Evolutionary conservation across 768 basidiomycete genomes (phyloP).

Genomic region (Amanita polypyramis): DNA sequence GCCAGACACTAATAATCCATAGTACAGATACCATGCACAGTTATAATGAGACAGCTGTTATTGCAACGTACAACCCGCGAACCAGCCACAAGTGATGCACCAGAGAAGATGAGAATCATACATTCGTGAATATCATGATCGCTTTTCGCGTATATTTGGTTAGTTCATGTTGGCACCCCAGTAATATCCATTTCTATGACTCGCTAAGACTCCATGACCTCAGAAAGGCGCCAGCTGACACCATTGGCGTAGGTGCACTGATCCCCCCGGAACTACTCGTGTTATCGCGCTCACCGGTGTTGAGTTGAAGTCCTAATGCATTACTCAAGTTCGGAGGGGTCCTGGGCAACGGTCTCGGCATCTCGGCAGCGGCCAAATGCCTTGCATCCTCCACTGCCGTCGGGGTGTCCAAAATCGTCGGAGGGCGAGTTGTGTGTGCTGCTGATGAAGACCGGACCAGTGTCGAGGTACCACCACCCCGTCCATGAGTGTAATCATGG

Average conservation of each 20-base stretch:
- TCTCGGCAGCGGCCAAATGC: constrained; percentile 5
- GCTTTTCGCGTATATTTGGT: neutral
- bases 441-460: neutral
- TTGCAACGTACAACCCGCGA: neutral
- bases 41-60: neutral
- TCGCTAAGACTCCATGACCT: constrained; percentile 20
- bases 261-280: constrained; percentile 13
- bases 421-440: neutral
- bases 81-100: neutral
- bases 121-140: neutral
- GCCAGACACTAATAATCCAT: neutral
- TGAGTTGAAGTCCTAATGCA: constrained; percentile 21
- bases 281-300: neutral
- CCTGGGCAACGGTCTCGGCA: constrained; percentile 4
- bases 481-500: neutral
- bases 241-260: constrained; percentile 23
- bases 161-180: neutral
- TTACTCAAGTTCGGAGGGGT: constrained; percentile 11
- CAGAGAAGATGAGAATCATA: neutral
- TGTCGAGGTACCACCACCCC: neutral
- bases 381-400: constrained; percentile 1
- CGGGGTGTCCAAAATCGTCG: neutral
- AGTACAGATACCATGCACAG: neutral
- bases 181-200: neutral
- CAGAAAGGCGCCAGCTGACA: constrained; percentile 18